phyloP scores from a whole-genome alignment of 164 flowering plant species.

The Tetracentron sinense region DNA sequence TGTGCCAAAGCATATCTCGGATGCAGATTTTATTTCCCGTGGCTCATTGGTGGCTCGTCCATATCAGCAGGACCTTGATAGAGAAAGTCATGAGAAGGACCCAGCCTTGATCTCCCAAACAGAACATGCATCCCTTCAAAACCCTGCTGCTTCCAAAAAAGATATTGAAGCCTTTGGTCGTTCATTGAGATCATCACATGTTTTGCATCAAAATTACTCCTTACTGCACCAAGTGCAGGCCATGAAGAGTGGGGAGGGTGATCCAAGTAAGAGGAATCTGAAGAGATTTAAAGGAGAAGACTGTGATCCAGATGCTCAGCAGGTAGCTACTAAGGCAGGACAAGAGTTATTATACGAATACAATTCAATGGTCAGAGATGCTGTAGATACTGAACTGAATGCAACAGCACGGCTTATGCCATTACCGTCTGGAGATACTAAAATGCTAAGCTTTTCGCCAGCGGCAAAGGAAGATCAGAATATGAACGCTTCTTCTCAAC shows the following conservation, averaged over 20 bases:
- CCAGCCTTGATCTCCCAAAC: constrained; percentile 8
- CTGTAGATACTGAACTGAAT: constrained; percentile 16
- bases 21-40: constrained; percentile 21
- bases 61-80: constrained; percentile 24
- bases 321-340: constrained; percentile 22
- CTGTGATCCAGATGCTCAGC: constrained; percentile 32
- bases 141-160: constrained; percentile 26
- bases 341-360: constrained; percentile 32
- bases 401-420: constrained; percentile 15
- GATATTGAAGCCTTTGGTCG: constrained; percentile 63
- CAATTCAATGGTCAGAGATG: constrained; percentile 28
- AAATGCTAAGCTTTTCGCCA: constrained; percentile 37
- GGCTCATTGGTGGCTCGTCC: constrained; percentile 14
- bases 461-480: constrained; percentile 28
- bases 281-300: constrained; percentile 54
- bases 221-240: constrained; percentile 61
- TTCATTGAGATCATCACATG: constrained; percentile 40
- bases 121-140: constrained; percentile 22
- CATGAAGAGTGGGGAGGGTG: constrained; percentile 44
- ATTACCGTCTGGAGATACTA: constrained; percentile 38
- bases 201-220: constrained; percentile 41
- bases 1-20: constrained; percentile 12
- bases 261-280: constrained; percentile 40
- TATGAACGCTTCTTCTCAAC: constrained; percentile 30
- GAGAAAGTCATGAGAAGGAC: constrained; percentile 19